phyloP scores from a whole-genome alignment of 345 rosid genomes.

The Mercurialis annua region DNA sequence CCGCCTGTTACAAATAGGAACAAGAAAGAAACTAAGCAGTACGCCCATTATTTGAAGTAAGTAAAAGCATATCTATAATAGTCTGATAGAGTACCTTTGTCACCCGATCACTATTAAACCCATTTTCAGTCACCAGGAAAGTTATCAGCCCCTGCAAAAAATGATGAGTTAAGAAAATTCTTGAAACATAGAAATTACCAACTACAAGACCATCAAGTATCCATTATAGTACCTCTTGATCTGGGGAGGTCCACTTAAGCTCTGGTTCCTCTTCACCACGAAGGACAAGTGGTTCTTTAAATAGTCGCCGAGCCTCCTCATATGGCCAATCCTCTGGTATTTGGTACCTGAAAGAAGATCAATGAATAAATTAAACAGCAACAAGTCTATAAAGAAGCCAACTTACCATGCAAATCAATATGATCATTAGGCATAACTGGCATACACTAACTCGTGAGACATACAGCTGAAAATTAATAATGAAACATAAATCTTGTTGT shows the following conservation, averaged over 20 bases:
- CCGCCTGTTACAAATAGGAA: constrained; percentile 43
- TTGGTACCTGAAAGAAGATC: constrained; percentile 54
- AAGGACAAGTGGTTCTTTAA: constrained; percentile 74
- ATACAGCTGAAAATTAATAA: background rate
- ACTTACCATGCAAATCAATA: background rate
- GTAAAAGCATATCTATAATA: background rate
- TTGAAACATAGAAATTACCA: constrained; percentile 2
- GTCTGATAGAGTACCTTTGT: constrained; percentile 51
- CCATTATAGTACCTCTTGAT: constrained; percentile 59
- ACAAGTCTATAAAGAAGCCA: background rate
- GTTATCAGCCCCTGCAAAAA: constrained; percentile 54
- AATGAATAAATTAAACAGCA: background rate
- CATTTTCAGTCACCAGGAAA: constrained; percentile 87
- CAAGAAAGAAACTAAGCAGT: background rate
- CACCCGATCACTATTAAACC: constrained; percentile 79
- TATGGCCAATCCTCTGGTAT: constrained; percentile 91
- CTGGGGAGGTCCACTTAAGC: constrained; percentile 80
- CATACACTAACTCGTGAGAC: background rate
- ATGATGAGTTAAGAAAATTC: background rate
- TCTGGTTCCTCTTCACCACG: constrained; percentile 61
- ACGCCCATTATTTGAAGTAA: background rate
- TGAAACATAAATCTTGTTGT: background rate
- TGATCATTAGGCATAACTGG: background rate
- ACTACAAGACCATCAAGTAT: background rate
- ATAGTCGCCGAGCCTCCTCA: constrained; percentile 70